Percentiles rank a stretch among this genome's conserved stretches.
These are phyloP conservation scores for Pseudofabraea citricarpa DNA, from an alignment of 2,329 filamentous ascomycete species.

Conservation along the genomic window DNA sequence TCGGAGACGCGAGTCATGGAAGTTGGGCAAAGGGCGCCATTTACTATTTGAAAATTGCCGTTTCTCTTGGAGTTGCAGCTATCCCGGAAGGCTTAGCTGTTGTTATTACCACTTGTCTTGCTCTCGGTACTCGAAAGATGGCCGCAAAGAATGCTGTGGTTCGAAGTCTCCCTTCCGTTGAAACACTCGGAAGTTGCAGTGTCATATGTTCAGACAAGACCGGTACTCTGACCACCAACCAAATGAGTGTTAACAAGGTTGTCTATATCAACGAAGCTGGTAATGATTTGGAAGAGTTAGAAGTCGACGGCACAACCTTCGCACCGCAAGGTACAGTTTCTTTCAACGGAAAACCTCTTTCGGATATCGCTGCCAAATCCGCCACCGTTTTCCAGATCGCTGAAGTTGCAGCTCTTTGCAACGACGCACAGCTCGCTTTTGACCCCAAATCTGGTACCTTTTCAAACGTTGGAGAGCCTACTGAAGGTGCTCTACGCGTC, in stretches of 20 bases:
- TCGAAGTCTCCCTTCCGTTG: constrained; percentile 90
- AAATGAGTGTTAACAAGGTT: constrained; percentile 97
- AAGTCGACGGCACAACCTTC: constrained; percentile 91
- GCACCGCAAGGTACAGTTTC: constrained; percentile 73
- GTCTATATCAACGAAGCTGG: constrained; percentile 76
- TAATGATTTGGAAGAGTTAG: constrained; percentile 73
- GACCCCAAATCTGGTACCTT: constrained; percentile 72
- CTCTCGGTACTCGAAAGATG: constrained; percentile 96
- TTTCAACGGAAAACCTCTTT: constrained; percentile 60
- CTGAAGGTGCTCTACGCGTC: constrained; percentile 86
- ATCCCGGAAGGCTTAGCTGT: constrained; percentile 97
- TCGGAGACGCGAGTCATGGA: constrained; percentile 90
- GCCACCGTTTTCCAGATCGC: constrained; percentile 75
- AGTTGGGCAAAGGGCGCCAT: constrained; percentile 96
- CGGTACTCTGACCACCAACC: constrained; percentile 94
- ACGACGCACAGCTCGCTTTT: constrained; percentile 79
- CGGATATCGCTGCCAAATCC: constrained; percentile 66
- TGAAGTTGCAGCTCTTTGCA: constrained; percentile 73
- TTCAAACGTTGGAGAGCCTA: constrained; percentile 86
- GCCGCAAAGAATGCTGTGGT: constrained; percentile 97
- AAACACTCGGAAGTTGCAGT: constrained; percentile 97
- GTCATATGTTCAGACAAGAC: constrained; percentile 99
- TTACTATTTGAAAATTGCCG: constrained; percentile 99
- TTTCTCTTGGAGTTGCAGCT: constrained; percentile 94
- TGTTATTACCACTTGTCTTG: constrained; percentile 97